Evolutionary conservation across 1,139 yeast genomes (phyloP).

Genomic region (Arxiozyma bovina): DNA sequence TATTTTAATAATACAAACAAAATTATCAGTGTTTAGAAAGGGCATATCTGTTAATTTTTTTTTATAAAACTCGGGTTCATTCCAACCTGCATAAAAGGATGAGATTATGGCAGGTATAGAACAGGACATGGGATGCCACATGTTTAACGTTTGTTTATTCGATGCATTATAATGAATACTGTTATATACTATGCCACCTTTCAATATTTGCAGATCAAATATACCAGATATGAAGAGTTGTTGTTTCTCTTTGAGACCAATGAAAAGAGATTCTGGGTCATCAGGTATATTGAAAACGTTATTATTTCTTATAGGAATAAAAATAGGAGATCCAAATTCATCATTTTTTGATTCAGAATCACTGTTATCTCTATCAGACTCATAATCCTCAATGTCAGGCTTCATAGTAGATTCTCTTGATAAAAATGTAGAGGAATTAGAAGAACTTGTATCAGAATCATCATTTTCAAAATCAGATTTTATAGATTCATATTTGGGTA

Average conservation of each 20-base stretch:
- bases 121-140: constrained; percentile 46
- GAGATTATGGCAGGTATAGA: constrained; percentile 47
- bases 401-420: constrained; percentile 9
- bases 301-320: constrained; percentile 4
- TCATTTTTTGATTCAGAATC: not conserved
- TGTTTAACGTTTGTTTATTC: constrained; percentile 25
- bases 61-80: constrained; percentile 25
- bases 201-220: constrained; percentile 41
- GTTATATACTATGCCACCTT: constrained; percentile 51
- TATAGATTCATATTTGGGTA: constrained; percentile 1
- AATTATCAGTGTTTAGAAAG: constrained; percentile 7
- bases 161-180: constrained; percentile 45
- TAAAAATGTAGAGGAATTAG: not conserved
- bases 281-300: constrained; percentile 6
- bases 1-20: constrained; percentile 20
- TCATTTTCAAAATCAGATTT: constrained; percentile 4
- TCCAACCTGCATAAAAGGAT: constrained; percentile 27
- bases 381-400: constrained; percentile 8
- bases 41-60: constrained; percentile 1
- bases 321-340: not conserved
- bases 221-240: constrained; percentile 52
- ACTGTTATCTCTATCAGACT: constrained; percentile 1
- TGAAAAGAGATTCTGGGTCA: constrained; percentile 2
- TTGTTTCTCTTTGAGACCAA: constrained; percentile 33
- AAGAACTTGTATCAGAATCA: constrained; percentile 5